phyloP scores from a whole-genome alignment of 805 yeast species.

The Wickerhamomyces sydowiorum region DNA sequence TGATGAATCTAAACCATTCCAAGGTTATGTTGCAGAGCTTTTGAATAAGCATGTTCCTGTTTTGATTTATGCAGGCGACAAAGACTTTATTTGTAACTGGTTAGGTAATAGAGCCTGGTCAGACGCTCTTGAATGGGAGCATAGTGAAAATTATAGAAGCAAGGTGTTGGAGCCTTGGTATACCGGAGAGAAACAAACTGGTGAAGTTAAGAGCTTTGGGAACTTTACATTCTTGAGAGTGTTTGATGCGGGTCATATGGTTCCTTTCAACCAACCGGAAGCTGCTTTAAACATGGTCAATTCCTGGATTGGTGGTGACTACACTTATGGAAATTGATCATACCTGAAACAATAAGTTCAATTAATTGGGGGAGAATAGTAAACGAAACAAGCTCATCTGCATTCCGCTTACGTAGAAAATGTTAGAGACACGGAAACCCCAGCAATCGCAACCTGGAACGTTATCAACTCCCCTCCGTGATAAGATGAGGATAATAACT shows the following conservation, averaged over 20 bases:
- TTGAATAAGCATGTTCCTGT: constrained; percentile 72
- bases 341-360: not conserved
- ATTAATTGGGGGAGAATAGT: no score
- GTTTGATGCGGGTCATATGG: constrained; percentile 88
- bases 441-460: no score
- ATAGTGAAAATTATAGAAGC: constrained; percentile 39
- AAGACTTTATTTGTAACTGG: constrained; percentile 92
- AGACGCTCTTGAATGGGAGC: constrained; percentile 59
- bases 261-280: constrained; percentile 82
- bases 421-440: no score
- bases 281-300: constrained; percentile 65
- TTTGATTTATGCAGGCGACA: constrained; percentile 89
- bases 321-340: constrained; percentile 11
- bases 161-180: constrained; percentile 38
- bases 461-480: no score
- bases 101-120: constrained; percentile 86
- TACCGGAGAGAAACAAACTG: constrained; percentile 40
- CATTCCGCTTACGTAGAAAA: no score
- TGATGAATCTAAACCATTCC: constrained; percentile 84
- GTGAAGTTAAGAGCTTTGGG: constrained; percentile 68
- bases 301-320: constrained; percentile 61
- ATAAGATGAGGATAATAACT: no score
- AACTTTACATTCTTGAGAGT: constrained; percentile 74
- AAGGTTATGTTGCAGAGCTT: constrained; percentile 61
- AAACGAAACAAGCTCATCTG: no score